phyloP scores from a whole-genome alignment of 257 asterid genomes.

The Oldenlandia corymbosa region DNA sequence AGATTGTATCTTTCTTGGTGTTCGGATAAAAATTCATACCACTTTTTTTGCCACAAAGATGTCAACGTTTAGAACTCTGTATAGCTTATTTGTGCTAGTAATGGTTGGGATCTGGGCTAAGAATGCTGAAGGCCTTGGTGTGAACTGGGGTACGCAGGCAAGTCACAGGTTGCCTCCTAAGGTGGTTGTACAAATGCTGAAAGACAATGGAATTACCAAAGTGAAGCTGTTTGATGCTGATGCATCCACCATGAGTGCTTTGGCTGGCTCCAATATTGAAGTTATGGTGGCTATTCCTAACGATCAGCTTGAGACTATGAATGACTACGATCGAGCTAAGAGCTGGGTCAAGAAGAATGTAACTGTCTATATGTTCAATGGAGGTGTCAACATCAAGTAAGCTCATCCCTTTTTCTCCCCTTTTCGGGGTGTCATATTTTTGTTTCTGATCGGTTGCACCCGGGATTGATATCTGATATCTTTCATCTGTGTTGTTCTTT shows the following conservation, averaged over 20 bases:
- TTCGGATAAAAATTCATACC: too few relatives aligned
- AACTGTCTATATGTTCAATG: slow-evolving; percentile 20
- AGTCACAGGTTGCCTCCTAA: slow-evolving; percentile 29
- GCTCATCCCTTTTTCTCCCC: neutral
- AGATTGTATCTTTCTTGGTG: too few relatives aligned
- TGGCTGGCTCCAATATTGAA: slow-evolving; percentile 28
- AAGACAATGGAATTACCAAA: slow-evolving; percentile 30
- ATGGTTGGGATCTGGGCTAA: slow-evolving; percentile 7
- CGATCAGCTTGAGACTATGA: slow-evolving; percentile 24
- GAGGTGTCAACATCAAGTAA: slow-evolving; percentile 34
- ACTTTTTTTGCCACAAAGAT: slow-evolving; percentile 6
- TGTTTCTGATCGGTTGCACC: neutral
- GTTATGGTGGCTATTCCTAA: slow-evolving; percentile 41
- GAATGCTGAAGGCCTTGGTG: slow-evolving; percentile 30
- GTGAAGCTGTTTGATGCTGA: slow-evolving; percentile 37
- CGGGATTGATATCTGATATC: neutral
- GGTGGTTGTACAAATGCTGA: slow-evolving; percentile 30
- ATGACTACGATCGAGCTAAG: slow-evolving; percentile 23
- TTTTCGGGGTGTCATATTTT: neutral
- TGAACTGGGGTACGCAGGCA: slow-evolving; percentile 46
- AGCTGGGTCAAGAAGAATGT: slow-evolving; percentile 29
- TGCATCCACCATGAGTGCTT: slow-evolving; percentile 30
- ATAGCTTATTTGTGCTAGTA: slow-evolving; percentile 3
- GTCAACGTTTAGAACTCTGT: slow-evolving; percentile 9
- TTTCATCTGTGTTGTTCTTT: too few relatives aligned